These are phyloP conservation scores for Blastomyces emzantsi DNA, from an alignment of 2,329 filamentous ascomycete species.

Conservation along the genomic window DNA sequence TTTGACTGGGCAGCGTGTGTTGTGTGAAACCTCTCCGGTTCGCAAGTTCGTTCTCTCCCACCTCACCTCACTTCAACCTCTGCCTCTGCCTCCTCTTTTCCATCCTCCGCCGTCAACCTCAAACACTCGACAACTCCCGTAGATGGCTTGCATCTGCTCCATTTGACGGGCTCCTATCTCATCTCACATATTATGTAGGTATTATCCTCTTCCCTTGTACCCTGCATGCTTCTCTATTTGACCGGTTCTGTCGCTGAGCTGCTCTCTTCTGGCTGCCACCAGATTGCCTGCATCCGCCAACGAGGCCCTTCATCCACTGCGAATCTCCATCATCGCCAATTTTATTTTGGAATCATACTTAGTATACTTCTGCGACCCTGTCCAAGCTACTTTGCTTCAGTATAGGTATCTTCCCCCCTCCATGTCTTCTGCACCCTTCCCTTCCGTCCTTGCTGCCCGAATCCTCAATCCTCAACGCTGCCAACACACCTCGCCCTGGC, in stretches of 20 bases:
- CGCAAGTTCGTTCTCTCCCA: constrained; percentile 9
- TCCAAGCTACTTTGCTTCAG: constrained; percentile 4
- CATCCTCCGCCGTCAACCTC: neutral
- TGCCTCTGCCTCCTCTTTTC: neutral
- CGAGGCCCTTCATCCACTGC: constrained; percentile 7
- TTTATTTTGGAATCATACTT: constrained; percentile 7
- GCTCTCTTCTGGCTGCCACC: constrained; percentile 5
- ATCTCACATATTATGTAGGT: neutral
- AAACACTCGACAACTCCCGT: neutral
- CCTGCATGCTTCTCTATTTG: neutral
- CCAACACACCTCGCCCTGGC: constrained; percentile 23
- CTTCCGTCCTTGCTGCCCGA: constrained; percentile 22
- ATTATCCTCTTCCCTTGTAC: neutral
- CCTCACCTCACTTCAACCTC: constrained; percentile 7
- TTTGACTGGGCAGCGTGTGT: constrained; percentile 4
- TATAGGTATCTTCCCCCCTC: constrained; percentile 13
- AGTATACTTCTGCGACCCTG: constrained; percentile 11
- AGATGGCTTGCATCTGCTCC: neutral
- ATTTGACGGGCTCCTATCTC: neutral
- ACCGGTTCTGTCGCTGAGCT: constrained; percentile 7
- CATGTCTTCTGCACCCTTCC: constrained; percentile 29
- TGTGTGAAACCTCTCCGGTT: constrained; percentile 9
- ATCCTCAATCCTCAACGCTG: constrained; percentile 20
- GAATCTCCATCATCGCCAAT: constrained; percentile 10
- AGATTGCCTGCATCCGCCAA: constrained; percentile 5